Evolutionary conservation across 805 yeast genomes (phyloP).

Genomic region (Danielia oregonensis): DNA sequence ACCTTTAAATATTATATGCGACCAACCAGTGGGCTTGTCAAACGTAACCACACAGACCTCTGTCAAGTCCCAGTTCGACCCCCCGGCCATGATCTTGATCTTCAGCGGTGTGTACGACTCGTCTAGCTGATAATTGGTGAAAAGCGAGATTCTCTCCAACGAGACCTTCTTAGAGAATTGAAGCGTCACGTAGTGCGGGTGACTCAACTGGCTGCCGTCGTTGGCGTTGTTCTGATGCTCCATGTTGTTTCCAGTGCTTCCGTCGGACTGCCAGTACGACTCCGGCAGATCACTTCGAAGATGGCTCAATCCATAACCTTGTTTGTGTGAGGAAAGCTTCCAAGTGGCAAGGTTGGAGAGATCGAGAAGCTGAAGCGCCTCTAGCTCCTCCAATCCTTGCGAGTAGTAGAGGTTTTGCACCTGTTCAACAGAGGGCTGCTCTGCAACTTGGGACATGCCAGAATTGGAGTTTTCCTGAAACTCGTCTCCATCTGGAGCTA

Average conservation of each 20-base stretch:
- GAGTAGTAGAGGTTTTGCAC: slow-evolving; percentile 37
- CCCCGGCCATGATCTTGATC: slow-evolving; percentile 65
- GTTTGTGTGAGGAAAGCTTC: slow-evolving; percentile 74
- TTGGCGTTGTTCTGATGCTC: slow-evolving; percentile 20
- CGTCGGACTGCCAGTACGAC: slow-evolving; percentile 94
- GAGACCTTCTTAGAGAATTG: slow-evolving; percentile 77
- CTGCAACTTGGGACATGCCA: slow-evolving; percentile 4
- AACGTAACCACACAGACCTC: slow-evolving; percentile 61
- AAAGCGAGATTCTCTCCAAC: slow-evolving; percentile 65
- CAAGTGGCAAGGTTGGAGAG: slow-evolving; percentile 80
- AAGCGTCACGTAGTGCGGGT: slow-evolving; percentile 79
- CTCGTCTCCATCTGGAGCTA: slow-evolving; percentile 5
- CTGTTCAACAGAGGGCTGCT: slow-evolving; percentile 39
- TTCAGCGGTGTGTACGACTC: slow-evolving; percentile 90
- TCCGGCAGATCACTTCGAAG: slow-evolving; percentile 70
- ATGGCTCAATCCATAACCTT: slow-evolving; percentile 67
- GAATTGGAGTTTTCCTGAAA: slow-evolving; percentile 7
- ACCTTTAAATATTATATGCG: slow-evolving; percentile 55
- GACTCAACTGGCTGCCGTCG: slow-evolving; percentile 39
- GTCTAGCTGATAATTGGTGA: slow-evolving; percentile 66
- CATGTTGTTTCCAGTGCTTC: slow-evolving; percentile 38
- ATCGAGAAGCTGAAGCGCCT: slow-evolving; percentile 60
- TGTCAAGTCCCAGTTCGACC: slow-evolving; percentile 68
- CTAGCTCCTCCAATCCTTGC: slow-evolving; percentile 53
- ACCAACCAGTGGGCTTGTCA: slow-evolving; percentile 76